Evolutionary conservation across 2,329 filamentous ascomycete genomes (phyloP).

Genomic region (Mollisia scopiformis): DNA sequence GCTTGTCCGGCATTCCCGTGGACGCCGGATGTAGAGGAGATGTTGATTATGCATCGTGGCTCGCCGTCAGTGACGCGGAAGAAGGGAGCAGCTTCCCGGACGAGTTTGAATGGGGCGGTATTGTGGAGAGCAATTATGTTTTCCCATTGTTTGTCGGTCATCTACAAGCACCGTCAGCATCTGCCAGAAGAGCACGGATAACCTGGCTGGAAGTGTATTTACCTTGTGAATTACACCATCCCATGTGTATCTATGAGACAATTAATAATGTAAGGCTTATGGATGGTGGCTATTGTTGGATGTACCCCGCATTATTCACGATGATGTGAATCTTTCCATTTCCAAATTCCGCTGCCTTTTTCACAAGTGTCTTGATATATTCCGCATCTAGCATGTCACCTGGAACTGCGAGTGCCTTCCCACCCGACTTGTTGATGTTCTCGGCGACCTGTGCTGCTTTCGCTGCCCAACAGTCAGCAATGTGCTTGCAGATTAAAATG

Average conservation of each 20-base stretch:
- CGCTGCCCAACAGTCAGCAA: conserved; percentile 45
- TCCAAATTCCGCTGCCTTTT: conserved; percentile 78
- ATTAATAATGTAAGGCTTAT: background rate
- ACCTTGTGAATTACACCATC: conserved; percentile 89
- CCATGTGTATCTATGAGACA: conserved; percentile 68
- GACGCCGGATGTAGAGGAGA: conserved; percentile 79
- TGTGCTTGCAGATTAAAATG: conserved; percentile 10
- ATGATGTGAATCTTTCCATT: conserved; percentile 88
- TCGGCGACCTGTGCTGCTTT: conserved; percentile 72
- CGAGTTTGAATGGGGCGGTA: conserved; percentile 83
- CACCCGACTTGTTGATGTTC: conserved; percentile 64
- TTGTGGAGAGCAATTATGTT: conserved; percentile 83
- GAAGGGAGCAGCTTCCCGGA: conserved; percentile 79
- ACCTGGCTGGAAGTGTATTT: conserved; percentile 16
- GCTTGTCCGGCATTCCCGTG: conserved; percentile 90
- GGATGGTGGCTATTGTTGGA: background rate
- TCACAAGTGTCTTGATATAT: conserved; percentile 74
- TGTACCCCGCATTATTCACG: conserved; percentile 79
- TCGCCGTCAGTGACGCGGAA: conserved; percentile 87
- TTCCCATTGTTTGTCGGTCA: conserved; percentile 89
- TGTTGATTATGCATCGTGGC: conserved; percentile 79
- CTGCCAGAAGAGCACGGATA: conserved; percentile 15
- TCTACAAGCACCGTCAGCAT: conserved; percentile 44
- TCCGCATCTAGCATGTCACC: conserved; percentile 76
- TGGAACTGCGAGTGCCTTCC: conserved; percentile 72